Conservation (phyloP, 2,329 filamentous ascomycete genomes). For the Epichloe aotearoae region DNA sequence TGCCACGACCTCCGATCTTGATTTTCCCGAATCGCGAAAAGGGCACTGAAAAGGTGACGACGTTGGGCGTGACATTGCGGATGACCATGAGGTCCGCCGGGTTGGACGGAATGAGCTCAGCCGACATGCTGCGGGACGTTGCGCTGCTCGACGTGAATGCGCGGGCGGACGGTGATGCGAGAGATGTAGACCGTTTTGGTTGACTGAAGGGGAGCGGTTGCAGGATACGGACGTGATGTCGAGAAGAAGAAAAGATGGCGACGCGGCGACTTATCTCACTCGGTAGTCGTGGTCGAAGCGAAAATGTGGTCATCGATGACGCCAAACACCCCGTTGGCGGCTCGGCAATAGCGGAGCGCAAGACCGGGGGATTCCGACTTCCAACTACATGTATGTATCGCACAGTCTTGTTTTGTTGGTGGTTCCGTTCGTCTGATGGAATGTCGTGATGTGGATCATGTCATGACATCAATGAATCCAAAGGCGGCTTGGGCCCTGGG, state of each 20-base stretch:
- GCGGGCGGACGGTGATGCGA: background rate
- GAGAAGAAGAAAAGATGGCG: background rate
- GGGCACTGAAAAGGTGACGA: conserved; percentile 69
- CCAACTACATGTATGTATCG: too few species aligned
- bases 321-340: background rate
- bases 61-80: conserved; percentile 65
- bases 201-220: background rate
- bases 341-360: background rate
- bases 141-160: conserved; percentile 8
- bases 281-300: background rate
- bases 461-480: too few species aligned
- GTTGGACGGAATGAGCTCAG: conserved; percentile 52
- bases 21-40: conserved; percentile 70
- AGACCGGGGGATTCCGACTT: too few species aligned
- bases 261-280: background rate
- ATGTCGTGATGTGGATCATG: too few species aligned
- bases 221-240: background rate
- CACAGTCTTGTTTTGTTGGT: too few species aligned
- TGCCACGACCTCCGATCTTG: conserved; percentile 77
- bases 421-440: too few species aligned
- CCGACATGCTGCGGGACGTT: conserved; percentile 27
- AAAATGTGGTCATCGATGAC: conserved; percentile 3
- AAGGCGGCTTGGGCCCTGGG: too few species aligned
- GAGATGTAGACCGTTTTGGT: background rate
- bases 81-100: conserved; percentile 83